Conservation (phyloP, 2,329 filamentous ascomycete genomes). For the Onygena corvina region DNA sequence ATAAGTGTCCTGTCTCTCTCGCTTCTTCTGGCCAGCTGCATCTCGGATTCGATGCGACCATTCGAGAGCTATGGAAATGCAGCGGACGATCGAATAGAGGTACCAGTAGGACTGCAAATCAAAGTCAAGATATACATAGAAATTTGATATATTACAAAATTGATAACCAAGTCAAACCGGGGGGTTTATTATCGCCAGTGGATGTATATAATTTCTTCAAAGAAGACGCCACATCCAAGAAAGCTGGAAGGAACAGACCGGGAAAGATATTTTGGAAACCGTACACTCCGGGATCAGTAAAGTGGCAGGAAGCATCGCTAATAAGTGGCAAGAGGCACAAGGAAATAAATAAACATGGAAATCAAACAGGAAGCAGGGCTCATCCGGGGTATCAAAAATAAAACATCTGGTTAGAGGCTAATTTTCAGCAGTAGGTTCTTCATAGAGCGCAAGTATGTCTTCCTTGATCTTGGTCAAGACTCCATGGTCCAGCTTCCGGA, state of each 20-base stretch:
- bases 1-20: slow-evolving; percentile 20
- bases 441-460: slow-evolving; percentile 24
- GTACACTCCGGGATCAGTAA: not conserved
- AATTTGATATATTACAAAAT: not conserved
- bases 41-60: not conserved
- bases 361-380: not conserved
- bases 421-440: not conserved
- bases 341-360: not conserved
- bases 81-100: not conserved
- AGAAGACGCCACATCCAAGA: not conserved
- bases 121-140: not conserved
- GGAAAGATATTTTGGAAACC: not conserved
- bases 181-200: not conserved
- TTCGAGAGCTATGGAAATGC: not conserved
- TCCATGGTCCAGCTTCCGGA: slow-evolving; percentile 27
- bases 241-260: not conserved
- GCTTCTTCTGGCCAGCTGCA: slow-evolving; percentile 7
- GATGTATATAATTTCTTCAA: not conserved
- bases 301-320: not conserved
- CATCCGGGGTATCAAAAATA: not conserved
- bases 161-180: not conserved
- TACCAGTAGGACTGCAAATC: not conserved
- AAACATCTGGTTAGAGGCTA: not conserved
- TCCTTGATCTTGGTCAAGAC: slow-evolving; percentile 27
- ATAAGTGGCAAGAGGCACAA: not conserved